These are phyloP conservation scores for Umbellularia californica DNA, from an alignment of 164 flowering plant species.

Conservation along the genomic window DNA sequence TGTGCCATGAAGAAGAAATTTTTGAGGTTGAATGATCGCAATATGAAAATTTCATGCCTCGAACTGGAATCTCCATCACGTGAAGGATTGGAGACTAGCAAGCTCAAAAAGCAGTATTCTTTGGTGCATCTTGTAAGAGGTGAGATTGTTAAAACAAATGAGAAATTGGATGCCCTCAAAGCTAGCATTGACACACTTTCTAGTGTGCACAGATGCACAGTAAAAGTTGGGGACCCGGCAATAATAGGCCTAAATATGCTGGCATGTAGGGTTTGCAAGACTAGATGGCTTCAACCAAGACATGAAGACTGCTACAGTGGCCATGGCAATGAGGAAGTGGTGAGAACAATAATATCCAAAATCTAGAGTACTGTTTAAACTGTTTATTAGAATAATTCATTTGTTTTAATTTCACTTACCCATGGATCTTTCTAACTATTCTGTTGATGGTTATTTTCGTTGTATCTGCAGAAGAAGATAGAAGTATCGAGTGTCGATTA, in stretches of 20 bases:
- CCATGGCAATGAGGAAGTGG: not conserved
- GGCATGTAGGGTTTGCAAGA: not conserved
- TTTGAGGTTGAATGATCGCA: slow-evolving; percentile 13
- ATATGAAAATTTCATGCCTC: not conserved
- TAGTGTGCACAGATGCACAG: slow-evolving; percentile 3
- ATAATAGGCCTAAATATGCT: slow-evolving; percentile 3
- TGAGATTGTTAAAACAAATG: slow-evolving; percentile 33
- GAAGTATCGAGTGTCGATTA: not conserved
- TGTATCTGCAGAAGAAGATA: slow-evolving; percentile 3
- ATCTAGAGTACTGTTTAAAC: not conserved
- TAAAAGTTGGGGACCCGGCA: slow-evolving; percentile 9
- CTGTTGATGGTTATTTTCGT: too few relatives aligned
- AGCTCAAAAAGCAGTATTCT: slow-evolving; percentile 14
- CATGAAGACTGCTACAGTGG: not conserved
- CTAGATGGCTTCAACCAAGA: not conserved
- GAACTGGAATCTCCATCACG: slow-evolving; percentile 7
- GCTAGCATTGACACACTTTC: slow-evolving; percentile 15
- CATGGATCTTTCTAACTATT: not conserved
- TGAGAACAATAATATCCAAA: not conserved
- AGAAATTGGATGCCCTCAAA: slow-evolving; percentile 23
- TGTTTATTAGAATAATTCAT: not conserved
- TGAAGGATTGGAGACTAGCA: slow-evolving; percentile 4
- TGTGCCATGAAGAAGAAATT: slow-evolving; percentile 21
- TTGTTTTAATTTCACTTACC: not conserved
- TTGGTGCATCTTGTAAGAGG: slow-evolving; percentile 24